Conservation (phyloP, 2,329 filamentous ascomycete genomes). For the Aspergillus bombycis region DNA sequence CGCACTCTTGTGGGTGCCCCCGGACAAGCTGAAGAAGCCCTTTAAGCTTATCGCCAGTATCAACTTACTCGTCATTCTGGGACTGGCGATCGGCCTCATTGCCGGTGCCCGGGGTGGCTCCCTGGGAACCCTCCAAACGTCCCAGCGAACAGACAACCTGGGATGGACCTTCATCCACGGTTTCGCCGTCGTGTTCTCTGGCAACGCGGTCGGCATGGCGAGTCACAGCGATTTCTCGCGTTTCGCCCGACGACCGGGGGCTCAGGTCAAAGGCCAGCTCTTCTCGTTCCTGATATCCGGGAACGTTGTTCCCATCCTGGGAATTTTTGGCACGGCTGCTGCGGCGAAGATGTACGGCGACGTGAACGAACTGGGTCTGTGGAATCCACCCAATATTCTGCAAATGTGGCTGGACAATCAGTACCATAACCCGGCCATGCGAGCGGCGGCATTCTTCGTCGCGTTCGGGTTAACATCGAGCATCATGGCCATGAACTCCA, state of each 20-base stretch:
- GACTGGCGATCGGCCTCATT: not conserved
- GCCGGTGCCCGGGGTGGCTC: not conserved
- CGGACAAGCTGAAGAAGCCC: not conserved
- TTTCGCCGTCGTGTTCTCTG: not conserved
- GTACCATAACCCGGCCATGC: slow-evolving; percentile 25
- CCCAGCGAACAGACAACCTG: not conserved
- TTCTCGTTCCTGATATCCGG: slow-evolving; percentile 45
- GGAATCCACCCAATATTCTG: slow-evolving; percentile 49
- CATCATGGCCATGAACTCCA: slow-evolving; percentile 53
- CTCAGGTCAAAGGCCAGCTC: slow-evolving; percentile 48
- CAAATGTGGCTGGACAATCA: slow-evolving; percentile 41
- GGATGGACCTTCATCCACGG: not conserved
- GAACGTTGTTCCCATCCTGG: slow-evolving; percentile 44
- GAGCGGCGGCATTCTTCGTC: slow-evolving; percentile 47
- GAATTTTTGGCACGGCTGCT: slow-evolving; percentile 41
- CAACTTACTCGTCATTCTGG: not conserved
- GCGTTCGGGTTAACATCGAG: slow-evolving; percentile 50
- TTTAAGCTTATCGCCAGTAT: not conserved
- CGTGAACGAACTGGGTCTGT: slow-evolving; percentile 30
- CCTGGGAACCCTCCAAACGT: not conserved
- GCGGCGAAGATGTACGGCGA: slow-evolving; percentile 37
- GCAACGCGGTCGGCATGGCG: slow-evolving; percentile 14
- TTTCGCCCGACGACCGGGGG: slow-evolving; percentile 44
- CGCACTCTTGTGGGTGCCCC: not conserved
- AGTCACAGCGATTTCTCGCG: slow-evolving; percentile 53